These are phyloP conservation scores for Colletotrichum agaves DNA, from an alignment of 2,329 filamentous ascomycete species.

Conservation along the genomic window DNA sequence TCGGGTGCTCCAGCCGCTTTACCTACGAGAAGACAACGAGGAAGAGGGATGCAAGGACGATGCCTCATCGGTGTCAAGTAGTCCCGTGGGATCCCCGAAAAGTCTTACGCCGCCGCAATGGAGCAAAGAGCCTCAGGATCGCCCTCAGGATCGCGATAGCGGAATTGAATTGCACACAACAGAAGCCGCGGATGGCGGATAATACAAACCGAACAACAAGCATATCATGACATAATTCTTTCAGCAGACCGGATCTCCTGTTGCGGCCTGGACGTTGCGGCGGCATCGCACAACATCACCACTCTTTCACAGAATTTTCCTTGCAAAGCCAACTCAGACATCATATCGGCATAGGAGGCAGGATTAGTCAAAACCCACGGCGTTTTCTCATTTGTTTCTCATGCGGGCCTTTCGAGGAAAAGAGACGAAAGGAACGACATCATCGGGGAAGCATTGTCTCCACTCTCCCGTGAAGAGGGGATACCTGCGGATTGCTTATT, in stretches of 20 bases:
- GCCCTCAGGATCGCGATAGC: conserved; percentile 59
- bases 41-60: conserved; percentile 40
- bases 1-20: conserved; percentile 75
- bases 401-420: conserved; percentile 7
- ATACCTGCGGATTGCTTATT: conserved; percentile 14
- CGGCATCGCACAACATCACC: conserved; percentile 37
- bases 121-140: conserved; percentile 47
- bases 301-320: conserved; percentile 33
- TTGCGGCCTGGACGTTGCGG: conserved; percentile 34
- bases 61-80: conserved; percentile 36
- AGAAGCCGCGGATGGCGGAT: conserved; percentile 48
- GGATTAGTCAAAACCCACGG: conserved; percentile 33
- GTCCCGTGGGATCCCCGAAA: conserved; percentile 14
- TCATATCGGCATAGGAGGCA: conserved; percentile 20
- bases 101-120: conserved; percentile 33
- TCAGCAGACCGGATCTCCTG: conserved; percentile 33
- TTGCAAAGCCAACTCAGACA: conserved; percentile 11
- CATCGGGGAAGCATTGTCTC: conserved; percentile 24
- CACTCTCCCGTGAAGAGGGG: background rate
- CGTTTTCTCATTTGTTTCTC: conserved; percentile 21
- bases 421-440: conserved; percentile 19
- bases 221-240: conserved; percentile 6
- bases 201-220: conserved; percentile 14
- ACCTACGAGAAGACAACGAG: conserved; percentile 66
- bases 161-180: conserved; percentile 58